A percentile compares a stretch with the other conserved stretches of the same genome.
These are phyloP conservation scores for Yamadazyma trypodendri DNA, from an alignment of 1,139 yeast genomes.

Conservation along the genomic window DNA sequence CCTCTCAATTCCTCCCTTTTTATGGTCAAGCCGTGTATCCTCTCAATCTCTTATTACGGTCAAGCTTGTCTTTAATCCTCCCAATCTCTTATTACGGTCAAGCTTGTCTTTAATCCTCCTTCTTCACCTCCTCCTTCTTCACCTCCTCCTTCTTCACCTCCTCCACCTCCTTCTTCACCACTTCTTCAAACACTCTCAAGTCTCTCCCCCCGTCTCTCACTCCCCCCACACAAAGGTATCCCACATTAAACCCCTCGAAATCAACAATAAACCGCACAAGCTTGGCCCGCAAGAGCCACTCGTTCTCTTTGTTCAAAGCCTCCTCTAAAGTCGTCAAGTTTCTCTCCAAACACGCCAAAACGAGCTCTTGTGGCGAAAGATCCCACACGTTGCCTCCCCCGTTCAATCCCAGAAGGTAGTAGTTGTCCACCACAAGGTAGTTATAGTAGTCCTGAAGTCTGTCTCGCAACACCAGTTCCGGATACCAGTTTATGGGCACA, in stretches of 20 bases:
- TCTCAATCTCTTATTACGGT: no score
- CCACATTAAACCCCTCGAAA: conserved; percentile 33
- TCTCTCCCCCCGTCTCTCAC: neutral
- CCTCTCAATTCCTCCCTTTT: no score
- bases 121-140: conserved; percentile 6
- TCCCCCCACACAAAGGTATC: conserved; percentile 23
- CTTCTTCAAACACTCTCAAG: neutral
- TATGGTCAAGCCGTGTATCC: no score
- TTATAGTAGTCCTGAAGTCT: conserved; percentile 40
- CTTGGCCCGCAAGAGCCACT: conserved; percentile 23
- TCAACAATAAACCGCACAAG: conserved; percentile 34
- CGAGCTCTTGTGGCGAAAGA: conserved; percentile 41
- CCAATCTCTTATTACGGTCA: no score
- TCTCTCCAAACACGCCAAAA: conserved; percentile 50
- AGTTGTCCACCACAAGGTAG: conserved; percentile 52
- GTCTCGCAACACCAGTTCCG: conserved; percentile 37
- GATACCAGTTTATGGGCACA: conserved; percentile 36
- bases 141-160: neutral
- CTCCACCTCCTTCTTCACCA: conserved; percentile 3
- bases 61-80: no score
- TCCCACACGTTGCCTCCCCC: conserved; percentile 50
- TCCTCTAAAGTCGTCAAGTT: conserved; percentile 33
- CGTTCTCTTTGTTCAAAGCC: conserved; percentile 13
- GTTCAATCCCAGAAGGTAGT: conserved; percentile 41
- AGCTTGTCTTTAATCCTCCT: no score